phyloP scores from a whole-genome alignment of 2,329 filamentous ascomycete species.

The Ilyonectria robusta region DNA sequence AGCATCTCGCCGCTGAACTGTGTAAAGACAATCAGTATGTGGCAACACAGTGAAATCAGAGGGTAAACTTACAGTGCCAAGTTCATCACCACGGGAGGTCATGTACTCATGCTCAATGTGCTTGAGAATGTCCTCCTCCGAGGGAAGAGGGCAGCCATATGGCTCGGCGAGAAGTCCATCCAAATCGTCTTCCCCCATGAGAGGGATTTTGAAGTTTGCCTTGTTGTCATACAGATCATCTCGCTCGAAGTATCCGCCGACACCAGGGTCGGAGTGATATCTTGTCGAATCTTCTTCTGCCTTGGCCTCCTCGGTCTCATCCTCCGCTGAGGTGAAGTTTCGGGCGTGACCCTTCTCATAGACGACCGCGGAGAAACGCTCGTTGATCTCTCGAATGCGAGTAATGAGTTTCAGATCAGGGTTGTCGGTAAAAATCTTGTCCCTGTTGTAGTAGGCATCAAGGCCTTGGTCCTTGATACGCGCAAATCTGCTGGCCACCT shows the following conservation, averaged over 20 bases:
- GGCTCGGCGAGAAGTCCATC: constrained; percentile 48
- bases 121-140: constrained; percentile 53
- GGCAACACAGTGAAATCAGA: background rate
- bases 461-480: constrained; percentile 49
- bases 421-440: constrained; percentile 47
- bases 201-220: constrained; percentile 26
- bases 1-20: constrained; percentile 59
- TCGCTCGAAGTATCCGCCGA: background rate
- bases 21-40: background rate
- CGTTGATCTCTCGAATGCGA: constrained; percentile 54
- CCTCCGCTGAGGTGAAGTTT: background rate
- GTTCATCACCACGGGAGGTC: constrained; percentile 62
- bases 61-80: constrained; percentile 62
- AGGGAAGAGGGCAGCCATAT: constrained; percentile 33
- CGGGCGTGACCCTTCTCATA: constrained; percentile 41
- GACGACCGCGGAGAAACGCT: constrained; percentile 52
- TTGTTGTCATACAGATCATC: constrained; percentile 35
- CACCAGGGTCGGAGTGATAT: background rate
- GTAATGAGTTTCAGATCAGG: constrained; percentile 55
- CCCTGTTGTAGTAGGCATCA: constrained; percentile 53
- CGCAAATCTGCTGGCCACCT: constrained; percentile 51
- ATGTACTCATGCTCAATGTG: constrained; percentile 56
- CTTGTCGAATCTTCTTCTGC: background rate
- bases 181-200: constrained; percentile 30
- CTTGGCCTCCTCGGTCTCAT: background rate